phyloP scores from a whole-genome alignment of 225 moss, liverwort and hornwort genomes.

The Bryoerythrophyllum caledonicum region DNA sequence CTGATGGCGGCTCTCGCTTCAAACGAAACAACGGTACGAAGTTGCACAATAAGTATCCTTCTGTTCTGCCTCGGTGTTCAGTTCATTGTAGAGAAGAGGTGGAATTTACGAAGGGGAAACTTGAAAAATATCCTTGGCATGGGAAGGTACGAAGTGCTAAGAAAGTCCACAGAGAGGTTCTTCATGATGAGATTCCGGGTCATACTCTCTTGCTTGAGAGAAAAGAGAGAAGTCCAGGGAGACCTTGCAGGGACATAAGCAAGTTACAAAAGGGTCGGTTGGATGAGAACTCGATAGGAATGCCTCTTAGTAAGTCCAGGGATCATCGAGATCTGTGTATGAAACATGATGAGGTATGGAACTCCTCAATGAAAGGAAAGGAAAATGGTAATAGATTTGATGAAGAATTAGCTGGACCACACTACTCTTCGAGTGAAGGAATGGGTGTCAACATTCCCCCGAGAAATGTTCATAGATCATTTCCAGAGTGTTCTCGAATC shows the following conservation, averaged over 20 bases:
- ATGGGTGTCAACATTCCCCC: constrained; percentile 8
- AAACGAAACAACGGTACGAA: constrained; percentile 35
- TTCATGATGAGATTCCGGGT: constrained; percentile 17
- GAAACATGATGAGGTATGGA: constrained; percentile 19
- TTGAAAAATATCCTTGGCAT: constrained; percentile 19
- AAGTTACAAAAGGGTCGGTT: constrained; percentile 4
- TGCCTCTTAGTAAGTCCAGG: constrained; percentile 9
- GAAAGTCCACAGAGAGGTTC: not conserved
- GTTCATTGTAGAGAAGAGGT: constrained; percentile 17
- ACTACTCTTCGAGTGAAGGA: constrained; percentile 13
- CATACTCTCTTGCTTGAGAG: constrained; percentile 18
- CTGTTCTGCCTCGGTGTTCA: constrained; percentile 21
- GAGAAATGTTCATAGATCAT: constrained; percentile 12
- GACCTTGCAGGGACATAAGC: not conserved
- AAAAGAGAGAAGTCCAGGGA: constrained; percentile 14
- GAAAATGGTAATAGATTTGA: constrained; percentile 13
- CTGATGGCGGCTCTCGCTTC: constrained; percentile 9
- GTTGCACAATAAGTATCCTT: constrained; percentile 19
- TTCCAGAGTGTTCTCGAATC: constrained; percentile 27
- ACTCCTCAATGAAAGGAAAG: constrained; percentile 25
- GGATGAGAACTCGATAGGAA: constrained; percentile 18
- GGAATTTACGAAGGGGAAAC: constrained; percentile 11
- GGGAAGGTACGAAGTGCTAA: constrained; percentile 9
- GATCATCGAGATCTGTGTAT: constrained; percentile 21
- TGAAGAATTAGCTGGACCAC: not conserved